These are phyloP conservation scores for Sugiyamaella qingdaonensis DNA, from an alignment of 805 yeast species.

Conservation along the genomic window DNA sequence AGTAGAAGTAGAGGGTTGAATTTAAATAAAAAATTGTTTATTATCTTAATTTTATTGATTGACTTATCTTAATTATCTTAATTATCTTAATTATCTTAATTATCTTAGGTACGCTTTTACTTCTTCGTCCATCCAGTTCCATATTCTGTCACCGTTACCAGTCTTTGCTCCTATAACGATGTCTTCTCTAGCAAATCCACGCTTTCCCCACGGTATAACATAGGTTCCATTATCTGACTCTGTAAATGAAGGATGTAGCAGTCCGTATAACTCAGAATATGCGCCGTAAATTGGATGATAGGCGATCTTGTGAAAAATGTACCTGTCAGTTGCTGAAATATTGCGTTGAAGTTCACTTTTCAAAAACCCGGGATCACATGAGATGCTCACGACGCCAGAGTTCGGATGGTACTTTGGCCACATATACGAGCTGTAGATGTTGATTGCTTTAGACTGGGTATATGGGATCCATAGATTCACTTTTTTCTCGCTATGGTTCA, in stretches of 20 bases:
- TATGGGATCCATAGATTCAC: conserved; percentile 34
- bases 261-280: conserved; percentile 36
- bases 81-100: neutral
- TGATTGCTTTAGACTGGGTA: conserved; percentile 29
- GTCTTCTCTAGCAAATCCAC: conserved; percentile 38
- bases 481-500: conserved; percentile 36
- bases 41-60: neutral
- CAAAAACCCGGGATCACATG: conserved; percentile 42
- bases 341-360: conserved; percentile 30
- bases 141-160: conserved; percentile 33
- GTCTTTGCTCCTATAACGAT: conserved; percentile 32
- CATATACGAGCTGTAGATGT: conserved; percentile 25
- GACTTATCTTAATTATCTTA: too few species aligned
- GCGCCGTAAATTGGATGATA: conserved; percentile 37
- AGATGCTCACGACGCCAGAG: conserved; percentile 32
- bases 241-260: conserved; percentile 37
- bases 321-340: conserved; percentile 25
- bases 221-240: conserved; percentile 35
- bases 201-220: conserved; percentile 42
- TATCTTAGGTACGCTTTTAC: conserved; percentile 4
- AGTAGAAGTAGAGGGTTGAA: too few species aligned
- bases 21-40: too few species aligned
- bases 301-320: conserved; percentile 8
- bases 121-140: conserved; percentile 35
- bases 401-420: conserved; percentile 36